These are phyloP conservation scores for Termitomyces sp. DNA, from an alignment of 1,284 basidiomycete species.

Conservation along the genomic window DNA sequence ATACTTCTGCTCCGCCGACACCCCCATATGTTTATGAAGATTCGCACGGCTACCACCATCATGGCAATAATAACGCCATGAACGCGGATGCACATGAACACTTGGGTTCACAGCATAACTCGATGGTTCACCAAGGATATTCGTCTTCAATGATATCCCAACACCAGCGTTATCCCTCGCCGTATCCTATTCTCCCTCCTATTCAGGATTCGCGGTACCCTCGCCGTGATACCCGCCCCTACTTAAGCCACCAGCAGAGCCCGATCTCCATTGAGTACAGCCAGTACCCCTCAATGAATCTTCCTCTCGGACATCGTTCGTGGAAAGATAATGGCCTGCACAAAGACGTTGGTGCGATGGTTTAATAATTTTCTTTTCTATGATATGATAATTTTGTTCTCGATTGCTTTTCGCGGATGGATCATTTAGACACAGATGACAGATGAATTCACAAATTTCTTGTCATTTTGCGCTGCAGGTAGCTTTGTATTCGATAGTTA, in stretches of 20 bases:
- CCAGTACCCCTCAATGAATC: conserved; percentile 27
- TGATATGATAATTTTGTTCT: background rate
- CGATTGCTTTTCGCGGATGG: background rate
- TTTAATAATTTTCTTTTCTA: conserved; percentile 11
- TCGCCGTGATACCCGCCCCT: conserved; percentile 26
- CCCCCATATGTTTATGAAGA: conserved; percentile 46
- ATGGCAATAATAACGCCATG: conserved; percentile 16
- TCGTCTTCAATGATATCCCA: conserved; percentile 23
- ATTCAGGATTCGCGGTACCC: conserved; percentile 43
- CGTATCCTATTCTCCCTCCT: conserved; percentile 50
- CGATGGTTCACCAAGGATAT: conserved; percentile 29
- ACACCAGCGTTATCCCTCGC: conserved; percentile 36
- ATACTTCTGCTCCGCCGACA: conserved; percentile 43
- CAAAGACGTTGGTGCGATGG: conserved; percentile 33
- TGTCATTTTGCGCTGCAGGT: background rate
- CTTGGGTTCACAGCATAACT: conserved; percentile 22
- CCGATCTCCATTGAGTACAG: conserved; percentile 31
- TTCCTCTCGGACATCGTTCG: conserved; percentile 25
- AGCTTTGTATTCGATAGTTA: background rate
- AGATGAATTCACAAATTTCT: background rate
- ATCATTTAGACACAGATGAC: background rate
- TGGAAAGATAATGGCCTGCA: conserved; percentile 37
- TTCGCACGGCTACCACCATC: conserved; percentile 29
- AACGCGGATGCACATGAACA: conserved; percentile 27
- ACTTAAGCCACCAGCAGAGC: conserved; percentile 36